These are phyloP conservation scores for Huntiella savannae DNA, from an alignment of 2,329 filamentous ascomycete species.

Conservation along the genomic window DNA sequence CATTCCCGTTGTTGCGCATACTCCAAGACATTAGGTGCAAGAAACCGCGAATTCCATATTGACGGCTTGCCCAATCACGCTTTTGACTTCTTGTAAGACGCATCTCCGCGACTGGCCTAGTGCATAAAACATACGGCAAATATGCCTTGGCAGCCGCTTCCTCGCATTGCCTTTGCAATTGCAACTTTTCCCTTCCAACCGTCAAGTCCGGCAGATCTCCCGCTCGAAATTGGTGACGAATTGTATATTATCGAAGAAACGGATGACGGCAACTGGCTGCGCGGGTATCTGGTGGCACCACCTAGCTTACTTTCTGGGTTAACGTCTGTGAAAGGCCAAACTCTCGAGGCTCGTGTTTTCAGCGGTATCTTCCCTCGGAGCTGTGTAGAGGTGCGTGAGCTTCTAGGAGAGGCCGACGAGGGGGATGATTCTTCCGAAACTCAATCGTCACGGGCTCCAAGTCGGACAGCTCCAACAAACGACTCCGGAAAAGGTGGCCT, in stretches of 20 bases:
- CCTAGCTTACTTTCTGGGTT: conserved; percentile 82
- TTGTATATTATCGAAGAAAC: conserved; percentile 97
- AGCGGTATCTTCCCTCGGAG: conserved; percentile 94
- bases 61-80: too few species aligned
- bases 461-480: conserved; percentile 13
- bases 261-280: conserved; percentile 77
- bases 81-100: too few species aligned
- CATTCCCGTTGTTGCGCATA: too few species aligned
- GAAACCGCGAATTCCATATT: too few species aligned
- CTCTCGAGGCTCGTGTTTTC: conserved; percentile 86
- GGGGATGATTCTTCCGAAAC: conserved; percentile 24
- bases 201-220: conserved; percentile 71
- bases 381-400: conserved; percentile 87
- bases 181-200: conserved; percentile 88
- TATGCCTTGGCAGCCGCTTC: conserved; percentile 96
- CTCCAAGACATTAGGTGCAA: too few species aligned
- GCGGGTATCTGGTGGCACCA: conserved; percentile 86
- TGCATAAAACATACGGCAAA: conserved; percentile 13
- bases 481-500: conserved; percentile 38
- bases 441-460: conserved; percentile 15
- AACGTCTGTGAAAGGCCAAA: conserved; percentile 79
- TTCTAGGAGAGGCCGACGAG: conserved; percentile 56
- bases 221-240: conserved; percentile 94
- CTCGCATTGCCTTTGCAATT: conserved; percentile 93
- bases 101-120: too few species aligned